Base-by-base conservation (phyloP, 495 filamentous ascomycete species). In the Penicillium diatomitis region DNA sequence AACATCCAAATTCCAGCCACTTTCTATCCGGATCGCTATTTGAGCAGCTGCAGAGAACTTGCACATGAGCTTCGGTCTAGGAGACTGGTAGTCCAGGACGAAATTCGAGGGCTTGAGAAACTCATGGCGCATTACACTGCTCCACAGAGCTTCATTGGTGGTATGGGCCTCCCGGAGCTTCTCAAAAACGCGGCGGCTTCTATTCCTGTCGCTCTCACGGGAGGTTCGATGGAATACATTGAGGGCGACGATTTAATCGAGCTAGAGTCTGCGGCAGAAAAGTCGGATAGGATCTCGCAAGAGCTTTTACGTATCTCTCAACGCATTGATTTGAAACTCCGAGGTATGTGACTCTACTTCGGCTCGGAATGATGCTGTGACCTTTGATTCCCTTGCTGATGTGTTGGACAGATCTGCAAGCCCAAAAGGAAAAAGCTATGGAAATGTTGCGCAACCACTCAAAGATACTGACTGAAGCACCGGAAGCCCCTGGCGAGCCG, bases 21-120 rank as follows among this genome's bases (percentile, higher is more conserved):
- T 0, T 81, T 89, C 54, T 94, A 90, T 56, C 75, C 82, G 6
- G 89, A 95, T 62, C 76, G 88, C 34, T 96, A 95, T 63, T 63
- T 89, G 49, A 73, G 79, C 45, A 67, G 64, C 33, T 78, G 76
- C 49, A 72, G 72, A 51, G 70, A 81, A 2, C 57, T 75, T 48
- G 67, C 81, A 12, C 73, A 65, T 42, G 74, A 74, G n/a, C 69
- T 80, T 48, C 68, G 73, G 9, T 44, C 56, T 5, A 63, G 64
- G 39, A 66, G 65, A 55, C 61, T 69, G 6, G 52, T 66, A 27
- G 63, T 70, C 4, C 57, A 61, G 12, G 57, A 69, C 30, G 64
- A 72, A 32, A 62, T 80, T 9, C 53, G 66, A 30, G 58, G 65
- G 32, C 47, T 80, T 42, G 72, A 76, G 46, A 47, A 46, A 9